Conservation (phyloP, 75 land plant species). For the Adiantum capillusveneris region DNA sequence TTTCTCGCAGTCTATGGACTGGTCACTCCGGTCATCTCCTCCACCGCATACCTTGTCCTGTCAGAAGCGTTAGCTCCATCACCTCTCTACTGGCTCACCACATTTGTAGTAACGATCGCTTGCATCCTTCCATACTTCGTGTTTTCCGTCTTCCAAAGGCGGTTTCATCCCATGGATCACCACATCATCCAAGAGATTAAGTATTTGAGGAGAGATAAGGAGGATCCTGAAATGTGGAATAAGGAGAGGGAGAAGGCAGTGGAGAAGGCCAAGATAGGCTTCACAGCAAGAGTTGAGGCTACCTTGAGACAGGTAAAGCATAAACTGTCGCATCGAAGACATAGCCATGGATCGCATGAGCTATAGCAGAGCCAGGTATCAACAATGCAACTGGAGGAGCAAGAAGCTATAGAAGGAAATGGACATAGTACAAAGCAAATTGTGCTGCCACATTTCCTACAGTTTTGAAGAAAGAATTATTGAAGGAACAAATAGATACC, state of each 20-base stretch:
- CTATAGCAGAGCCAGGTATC: too few relatives aligned
- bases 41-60: slow-evolving; percentile 37
- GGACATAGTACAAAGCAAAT: too few relatives aligned
- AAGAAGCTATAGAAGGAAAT: too few relatives aligned
- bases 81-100: slow-evolving; percentile 58
- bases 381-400: too few relatives aligned
- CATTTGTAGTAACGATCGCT: slow-evolving; percentile 31
- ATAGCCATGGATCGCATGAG: too few relatives aligned
- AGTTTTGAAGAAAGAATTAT: too few relatives aligned
- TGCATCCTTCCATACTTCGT: slow-evolving; percentile 57
- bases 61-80: slow-evolving; percentile 49
- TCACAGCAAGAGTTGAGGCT: slow-evolving; percentile 28
- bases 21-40: slow-evolving; percentile 30
- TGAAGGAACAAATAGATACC: too few relatives aligned
- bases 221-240: slow-evolving; percentile 59
- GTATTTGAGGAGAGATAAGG: slow-evolving; percentile 46
- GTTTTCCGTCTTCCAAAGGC: slow-evolving; percentile 42
- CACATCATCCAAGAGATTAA: slow-evolving; percentile 89
- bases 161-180: slow-evolving; percentile 73
- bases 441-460: too few relatives aligned
- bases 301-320: too few relatives aligned
- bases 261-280: slow-evolving; percentile 57
- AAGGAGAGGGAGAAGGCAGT: slow-evolving; percentile 54
- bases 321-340: too few relatives aligned
- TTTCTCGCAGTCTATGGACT: slow-evolving; percentile 57